A percentile compares a stretch with the other conserved stretches of the same genome.
These are phyloP conservation scores for Achlya hypogyna DNA, from an alignment of 352 stramenopile species.

Conservation along the genomic window DNA sequence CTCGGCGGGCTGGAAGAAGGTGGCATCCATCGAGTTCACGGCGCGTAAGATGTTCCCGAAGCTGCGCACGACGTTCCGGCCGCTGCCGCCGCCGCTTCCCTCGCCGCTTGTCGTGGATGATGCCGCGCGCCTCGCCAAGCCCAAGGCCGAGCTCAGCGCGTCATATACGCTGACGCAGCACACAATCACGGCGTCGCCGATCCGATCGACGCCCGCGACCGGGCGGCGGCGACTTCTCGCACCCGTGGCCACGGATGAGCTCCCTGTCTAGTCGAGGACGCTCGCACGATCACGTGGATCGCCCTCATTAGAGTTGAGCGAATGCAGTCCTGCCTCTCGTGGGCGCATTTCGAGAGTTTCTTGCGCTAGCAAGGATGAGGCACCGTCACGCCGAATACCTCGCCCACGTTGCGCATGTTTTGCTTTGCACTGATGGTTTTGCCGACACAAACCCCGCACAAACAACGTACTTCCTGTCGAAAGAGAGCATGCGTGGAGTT, in stretches of 20 bases:
- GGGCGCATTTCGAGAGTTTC: no score
- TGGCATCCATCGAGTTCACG: slow-evolving; percentile 26
- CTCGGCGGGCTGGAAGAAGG: slow-evolving; percentile 2
- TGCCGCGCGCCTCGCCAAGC: background rate
- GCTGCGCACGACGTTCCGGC: slow-evolving; percentile 25
- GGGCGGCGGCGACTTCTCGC: background rate
- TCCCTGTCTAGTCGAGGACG: background rate
- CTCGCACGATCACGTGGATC: no score
- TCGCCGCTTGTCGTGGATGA: background rate
- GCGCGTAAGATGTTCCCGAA: slow-evolving; percentile 41
- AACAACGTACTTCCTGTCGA: no score
- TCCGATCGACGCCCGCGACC: background rate
- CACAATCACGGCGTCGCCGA: background rate
- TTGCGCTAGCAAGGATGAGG: no score
- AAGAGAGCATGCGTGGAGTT: no score
- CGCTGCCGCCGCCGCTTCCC: slow-evolving; percentile 4
- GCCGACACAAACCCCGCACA: no score
- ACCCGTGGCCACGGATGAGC: background rate
- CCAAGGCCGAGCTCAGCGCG: background rate
- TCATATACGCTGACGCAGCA: background rate
- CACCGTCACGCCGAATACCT: no score
- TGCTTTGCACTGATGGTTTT: no score
- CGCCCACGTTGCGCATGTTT: no score
- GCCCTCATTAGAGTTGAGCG: no score
- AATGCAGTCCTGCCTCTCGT: no score